Conservation (phyloP, 106 monocot genomes). For the Platanthera guangdongensis region DNA sequence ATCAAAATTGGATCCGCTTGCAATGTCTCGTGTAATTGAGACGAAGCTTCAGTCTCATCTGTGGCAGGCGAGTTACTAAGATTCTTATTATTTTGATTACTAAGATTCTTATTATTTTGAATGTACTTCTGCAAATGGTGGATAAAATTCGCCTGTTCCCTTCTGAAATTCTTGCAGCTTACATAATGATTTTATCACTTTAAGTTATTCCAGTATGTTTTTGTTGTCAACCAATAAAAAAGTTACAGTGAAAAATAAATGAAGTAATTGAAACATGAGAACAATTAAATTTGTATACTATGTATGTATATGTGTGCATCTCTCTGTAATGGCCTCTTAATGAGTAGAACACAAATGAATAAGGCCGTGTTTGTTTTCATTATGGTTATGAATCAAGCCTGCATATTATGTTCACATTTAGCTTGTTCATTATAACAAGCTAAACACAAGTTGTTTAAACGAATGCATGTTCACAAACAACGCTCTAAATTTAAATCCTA, state of each 20-base stretch:
- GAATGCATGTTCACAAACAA: too few species aligned
- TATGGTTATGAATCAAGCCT: too few species aligned
- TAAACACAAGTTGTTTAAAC: too few species aligned
- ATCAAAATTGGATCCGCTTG: conserved; percentile 57
- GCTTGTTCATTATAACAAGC: too few species aligned
- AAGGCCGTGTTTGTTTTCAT: too few species aligned
- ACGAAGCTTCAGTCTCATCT: conserved; percentile 80
- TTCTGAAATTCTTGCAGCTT: neutral
- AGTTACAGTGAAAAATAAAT: neutral
- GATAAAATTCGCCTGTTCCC: neutral
- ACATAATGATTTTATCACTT: neutral
- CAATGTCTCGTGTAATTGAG: conserved; percentile 73
- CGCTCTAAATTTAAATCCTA: neutral
- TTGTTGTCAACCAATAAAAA: neutral
- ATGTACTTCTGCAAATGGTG: neutral
- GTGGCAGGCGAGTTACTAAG: conserved; percentile 67
- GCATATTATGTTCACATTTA: too few species aligned
- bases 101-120: neutral
- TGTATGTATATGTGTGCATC: too few species aligned
- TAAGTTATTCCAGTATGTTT: neutral
- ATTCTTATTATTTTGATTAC: neutral
- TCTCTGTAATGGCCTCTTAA: too few species aligned
- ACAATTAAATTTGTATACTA: too few species aligned
- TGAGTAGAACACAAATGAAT: too few species aligned
- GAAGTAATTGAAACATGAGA: too few species aligned